Evolutionary conservation across 1,284 basidiomycete species (phyloP).

Genomic region (Schizophyllum amplum): DNA sequence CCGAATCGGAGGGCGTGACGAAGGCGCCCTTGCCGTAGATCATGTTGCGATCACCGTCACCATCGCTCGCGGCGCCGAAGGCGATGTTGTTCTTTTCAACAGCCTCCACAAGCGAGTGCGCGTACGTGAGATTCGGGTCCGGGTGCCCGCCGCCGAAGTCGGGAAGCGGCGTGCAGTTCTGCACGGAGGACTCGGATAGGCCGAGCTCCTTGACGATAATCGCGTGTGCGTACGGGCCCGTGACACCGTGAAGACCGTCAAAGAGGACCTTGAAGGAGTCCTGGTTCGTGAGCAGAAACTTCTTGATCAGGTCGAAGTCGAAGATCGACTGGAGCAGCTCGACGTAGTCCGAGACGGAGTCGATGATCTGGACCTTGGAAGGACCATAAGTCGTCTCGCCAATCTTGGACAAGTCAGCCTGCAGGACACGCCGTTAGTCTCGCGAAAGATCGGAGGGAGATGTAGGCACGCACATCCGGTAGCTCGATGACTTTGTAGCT

Average conservation of each 20-base stretch:
- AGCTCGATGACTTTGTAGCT: constrained; percentile 84
- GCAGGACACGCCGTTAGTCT: constrained; percentile 8
- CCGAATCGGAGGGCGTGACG: constrained; percentile 95
- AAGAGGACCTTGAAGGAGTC: constrained; percentile 85
- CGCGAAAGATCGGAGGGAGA: no score
- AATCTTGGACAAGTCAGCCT: constrained; percentile 83
- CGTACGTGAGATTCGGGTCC: constrained; percentile 98
- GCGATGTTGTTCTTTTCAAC: constrained; percentile 85
- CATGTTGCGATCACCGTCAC: constrained; percentile 99
- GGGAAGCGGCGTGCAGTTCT: constrained; percentile 87
- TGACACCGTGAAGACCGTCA: constrained; percentile 95
- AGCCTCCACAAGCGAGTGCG: constrained; percentile 87
- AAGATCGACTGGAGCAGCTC: constrained; percentile 84
- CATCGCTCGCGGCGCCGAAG: constrained; percentile 96
- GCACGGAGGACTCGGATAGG: constrained; percentile 73
- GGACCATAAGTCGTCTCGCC: constrained; percentile 80
- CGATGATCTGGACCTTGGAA: constrained; percentile 84
- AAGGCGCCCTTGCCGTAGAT: constrained; percentile 98
- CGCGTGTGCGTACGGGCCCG: constrained; percentile 90
- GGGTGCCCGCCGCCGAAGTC: constrained; percentile 98
- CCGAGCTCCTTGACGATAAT: constrained; percentile 85
- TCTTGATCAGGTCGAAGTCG: constrained; percentile 89
- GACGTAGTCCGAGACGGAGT: constrained; percentile 90
- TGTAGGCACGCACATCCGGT: constrained; percentile 63
- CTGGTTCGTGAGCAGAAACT: constrained; percentile 70